These are phyloP conservation scores for Volvox carteri DNA, from an alignment of 163 green algal species.

Conservation along the genomic window DNA sequence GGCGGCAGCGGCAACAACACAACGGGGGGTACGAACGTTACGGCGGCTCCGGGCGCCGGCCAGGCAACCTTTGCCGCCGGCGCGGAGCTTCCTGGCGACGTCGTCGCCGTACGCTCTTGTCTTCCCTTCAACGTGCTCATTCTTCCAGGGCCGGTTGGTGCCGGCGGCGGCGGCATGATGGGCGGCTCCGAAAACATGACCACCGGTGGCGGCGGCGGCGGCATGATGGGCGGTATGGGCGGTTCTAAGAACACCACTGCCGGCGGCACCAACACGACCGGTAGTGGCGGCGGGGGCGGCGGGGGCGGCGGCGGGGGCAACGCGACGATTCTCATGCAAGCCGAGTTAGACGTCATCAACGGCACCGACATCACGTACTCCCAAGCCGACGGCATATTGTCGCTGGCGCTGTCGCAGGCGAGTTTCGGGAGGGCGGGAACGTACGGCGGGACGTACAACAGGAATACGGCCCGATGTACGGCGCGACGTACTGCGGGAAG, in stretches of 20 bases:
- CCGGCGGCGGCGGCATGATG: background rate
- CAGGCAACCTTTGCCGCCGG: background rate
- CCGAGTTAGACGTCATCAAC: constrained; percentile 28
- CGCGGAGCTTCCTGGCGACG: constrained; percentile 29
- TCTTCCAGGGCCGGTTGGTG: background rate
- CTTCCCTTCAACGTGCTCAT: constrained; percentile 50
- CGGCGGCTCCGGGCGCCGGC: background rate
- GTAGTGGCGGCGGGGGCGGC: background rate
- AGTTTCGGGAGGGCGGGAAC: background rate
- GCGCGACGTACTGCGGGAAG: background rate
- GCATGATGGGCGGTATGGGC: background rate
- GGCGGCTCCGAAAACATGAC: background rate
- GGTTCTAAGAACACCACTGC: background rate
- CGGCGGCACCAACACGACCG: background rate
- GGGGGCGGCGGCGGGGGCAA: constrained; percentile 9
- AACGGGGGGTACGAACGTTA: background rate
- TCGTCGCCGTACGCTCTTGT: constrained; percentile 39
- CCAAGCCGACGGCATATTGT: constrained; percentile 18
- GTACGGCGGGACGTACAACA: background rate
- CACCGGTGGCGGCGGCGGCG: background rate
- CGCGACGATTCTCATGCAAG: constrained; percentile 1
- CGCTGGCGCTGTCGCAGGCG: constrained; percentile 41
- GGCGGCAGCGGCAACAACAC: background rate
- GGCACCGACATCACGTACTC: constrained; percentile 45
- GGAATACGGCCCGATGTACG: no score